Percentiles rank a stretch among this genome's conserved stretches.
phyloP scores from a whole-genome alignment of 352 stramenopile genomes.

The Globisporangium mamillatum region DNA sequence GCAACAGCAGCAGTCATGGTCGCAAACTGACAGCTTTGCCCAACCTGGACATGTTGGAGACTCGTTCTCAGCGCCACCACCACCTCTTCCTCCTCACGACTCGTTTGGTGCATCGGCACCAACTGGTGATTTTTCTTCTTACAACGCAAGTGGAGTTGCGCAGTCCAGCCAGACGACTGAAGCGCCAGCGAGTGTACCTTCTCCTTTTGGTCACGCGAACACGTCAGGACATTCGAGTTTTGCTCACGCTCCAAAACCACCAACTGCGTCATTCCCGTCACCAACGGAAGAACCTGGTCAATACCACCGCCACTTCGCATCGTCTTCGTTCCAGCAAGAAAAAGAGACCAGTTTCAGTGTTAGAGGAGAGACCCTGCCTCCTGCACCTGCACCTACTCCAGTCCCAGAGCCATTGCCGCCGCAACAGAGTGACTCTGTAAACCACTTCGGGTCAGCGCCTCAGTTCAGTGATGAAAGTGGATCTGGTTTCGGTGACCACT shows the following conservation, averaged over 20 bases:
- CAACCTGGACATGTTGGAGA: constrained; percentile 6
- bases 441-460: constrained; percentile 11
- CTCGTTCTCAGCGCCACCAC: constrained; percentile 3
- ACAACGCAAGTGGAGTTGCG: neutral
- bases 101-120: no score
- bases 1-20: constrained; percentile 16
- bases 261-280: neutral
- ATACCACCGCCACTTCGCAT: neutral
- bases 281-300: neutral
- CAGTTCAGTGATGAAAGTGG: neutral
- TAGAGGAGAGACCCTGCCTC: neutral
- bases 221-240: constrained; percentile 1
- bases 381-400: neutral
- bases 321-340: constrained; percentile 3
- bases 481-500: constrained; percentile 12
- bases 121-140: neutral
- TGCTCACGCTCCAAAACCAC: neutral
- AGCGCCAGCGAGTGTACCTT: neutral
- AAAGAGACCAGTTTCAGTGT: neutral
- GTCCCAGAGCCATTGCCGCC: neutral
- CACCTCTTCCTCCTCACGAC: constrained; percentile 4
- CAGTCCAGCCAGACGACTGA: neutral
- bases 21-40: constrained; percentile 5
- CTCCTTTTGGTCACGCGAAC: constrained; percentile 6
- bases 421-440: constrained; percentile 11